Evolutionary conservation across 345 rosid genomes (phyloP).

Genomic region (Limnanthes douglasii): DNA sequence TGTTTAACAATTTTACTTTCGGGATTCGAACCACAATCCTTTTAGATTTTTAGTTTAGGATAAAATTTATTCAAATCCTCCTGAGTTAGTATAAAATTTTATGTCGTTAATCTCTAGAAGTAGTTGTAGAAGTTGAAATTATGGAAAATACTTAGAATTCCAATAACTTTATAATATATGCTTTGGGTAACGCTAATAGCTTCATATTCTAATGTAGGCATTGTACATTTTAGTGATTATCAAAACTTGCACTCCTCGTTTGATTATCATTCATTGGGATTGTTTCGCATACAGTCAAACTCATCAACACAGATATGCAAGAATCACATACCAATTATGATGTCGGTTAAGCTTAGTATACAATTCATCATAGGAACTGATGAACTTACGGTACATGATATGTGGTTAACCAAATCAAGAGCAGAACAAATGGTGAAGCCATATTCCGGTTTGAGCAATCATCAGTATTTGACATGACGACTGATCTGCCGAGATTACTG

Average conservation of each 20-base stretch:
- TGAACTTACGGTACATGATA: constrained; percentile 72
- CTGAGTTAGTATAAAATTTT: too few relatives aligned
- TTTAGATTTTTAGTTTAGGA: too few relatives aligned
- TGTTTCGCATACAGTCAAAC: constrained; percentile 7
- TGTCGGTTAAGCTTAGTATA: constrained; percentile 64
- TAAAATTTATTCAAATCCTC: too few relatives aligned
- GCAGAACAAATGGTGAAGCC: constrained; percentile 80
- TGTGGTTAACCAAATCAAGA: constrained; percentile 71
- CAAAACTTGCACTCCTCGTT: constrained; percentile 20
- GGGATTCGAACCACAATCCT: too few relatives aligned
- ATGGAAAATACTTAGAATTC: too few relatives aligned
- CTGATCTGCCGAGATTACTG: constrained; percentile 86
- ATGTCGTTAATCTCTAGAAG: too few relatives aligned
- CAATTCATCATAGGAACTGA: constrained; percentile 93
- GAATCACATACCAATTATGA: constrained; percentile 13
- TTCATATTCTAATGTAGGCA: constrained; percentile 20
- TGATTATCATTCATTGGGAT: constrained; percentile 26
- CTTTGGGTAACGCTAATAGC: too few relatives aligned
- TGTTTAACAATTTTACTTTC: too few relatives aligned
- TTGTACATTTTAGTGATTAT: constrained; percentile 10
- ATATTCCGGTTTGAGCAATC: constrained; percentile 69
- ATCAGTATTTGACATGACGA: constrained; percentile 73
- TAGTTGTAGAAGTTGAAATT: too few relatives aligned
- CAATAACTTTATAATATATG: too few relatives aligned
- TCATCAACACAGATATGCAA: constrained; percentile 9